Conservation (phyloP, 441 rosid species). For the Metrosideros polymorpha region DNA sequence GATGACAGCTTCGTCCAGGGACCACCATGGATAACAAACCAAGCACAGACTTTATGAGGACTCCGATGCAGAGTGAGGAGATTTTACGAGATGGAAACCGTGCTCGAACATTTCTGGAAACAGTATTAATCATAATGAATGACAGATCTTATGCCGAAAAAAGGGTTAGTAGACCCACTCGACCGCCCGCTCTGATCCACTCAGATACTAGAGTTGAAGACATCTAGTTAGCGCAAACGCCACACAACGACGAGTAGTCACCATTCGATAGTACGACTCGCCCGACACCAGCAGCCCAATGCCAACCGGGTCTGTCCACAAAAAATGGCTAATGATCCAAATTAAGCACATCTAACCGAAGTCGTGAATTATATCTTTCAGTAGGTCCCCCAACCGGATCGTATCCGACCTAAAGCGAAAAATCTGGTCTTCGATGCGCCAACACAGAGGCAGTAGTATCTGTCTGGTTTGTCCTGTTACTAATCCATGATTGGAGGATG, state of each 20-base stretch:
- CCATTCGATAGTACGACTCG: background rate
- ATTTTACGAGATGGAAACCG: background rate
- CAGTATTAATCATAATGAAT: background rate
- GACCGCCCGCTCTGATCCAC: background rate
- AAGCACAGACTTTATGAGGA: background rate
- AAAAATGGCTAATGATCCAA: background rate
- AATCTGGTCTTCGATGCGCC: background rate
- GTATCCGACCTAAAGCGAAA: background rate
- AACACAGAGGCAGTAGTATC: background rate
- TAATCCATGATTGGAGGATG: background rate
- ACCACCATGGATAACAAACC: background rate
- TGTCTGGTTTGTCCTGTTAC: background rate
- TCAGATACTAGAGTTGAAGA: background rate
- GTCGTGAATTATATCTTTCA: background rate
- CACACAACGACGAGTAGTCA: background rate
- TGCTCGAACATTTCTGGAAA: background rate
- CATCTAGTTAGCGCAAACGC: background rate
- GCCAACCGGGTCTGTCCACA: background rate
- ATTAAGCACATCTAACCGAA: background rate
- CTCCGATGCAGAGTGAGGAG: background rate
- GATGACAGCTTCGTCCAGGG: background rate
- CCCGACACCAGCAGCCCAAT: background rate
- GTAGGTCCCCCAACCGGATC: background rate
- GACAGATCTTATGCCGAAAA: background rate
- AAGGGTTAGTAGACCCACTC: background rate